Evolutionary conservation across 768 basidiomycete species (phyloP).

Genomic region (Peribolospora baueri): DNA sequence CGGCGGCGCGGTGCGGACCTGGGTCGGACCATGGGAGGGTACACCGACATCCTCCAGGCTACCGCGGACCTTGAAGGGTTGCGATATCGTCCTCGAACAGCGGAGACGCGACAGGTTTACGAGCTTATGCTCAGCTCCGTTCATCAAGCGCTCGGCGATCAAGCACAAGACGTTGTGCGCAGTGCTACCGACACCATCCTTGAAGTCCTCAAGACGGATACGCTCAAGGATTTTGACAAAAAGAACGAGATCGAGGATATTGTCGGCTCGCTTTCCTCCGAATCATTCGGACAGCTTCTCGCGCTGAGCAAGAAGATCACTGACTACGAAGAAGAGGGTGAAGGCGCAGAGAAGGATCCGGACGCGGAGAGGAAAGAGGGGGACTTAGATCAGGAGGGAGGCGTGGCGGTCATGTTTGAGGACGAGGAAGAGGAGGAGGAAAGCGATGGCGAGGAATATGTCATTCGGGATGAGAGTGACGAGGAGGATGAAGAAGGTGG

Average conservation of each 20-base stretch:
- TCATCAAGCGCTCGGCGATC: constrained; percentile 67
- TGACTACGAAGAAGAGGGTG: constrained; percentile 67
- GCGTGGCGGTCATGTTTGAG: constrained; percentile 94
- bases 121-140: constrained; percentile 67
- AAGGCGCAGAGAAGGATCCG: constrained; percentile 34
- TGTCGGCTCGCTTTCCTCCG: constrained; percentile 37
- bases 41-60: constrained; percentile 77
- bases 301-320: constrained; percentile 80
- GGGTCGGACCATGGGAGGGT: constrained; percentile 35
- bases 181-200: constrained; percentile 83
- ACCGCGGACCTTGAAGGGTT: constrained; percentile 79
- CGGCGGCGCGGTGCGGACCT: constrained; percentile 26
- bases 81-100: constrained; percentile 72
- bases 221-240: constrained; percentile 83
- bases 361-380: constrained; percentile 59
- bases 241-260: constrained; percentile 75
- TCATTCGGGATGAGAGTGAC: constrained; percentile 47
- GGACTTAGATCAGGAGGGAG: constrained; percentile 82
- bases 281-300: constrained; percentile 59
- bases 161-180: constrained; percentile 83
- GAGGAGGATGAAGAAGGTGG: constrained; percentile 27
- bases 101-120: constrained; percentile 84
- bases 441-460: constrained; percentile 44
- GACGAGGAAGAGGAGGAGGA: constrained; percentile 79
- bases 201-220: constrained; percentile 54